Evolutionary conservation across 129 eudicot genomes (phyloP).

Genomic region (Smallanthus sonchifolius): DNA sequence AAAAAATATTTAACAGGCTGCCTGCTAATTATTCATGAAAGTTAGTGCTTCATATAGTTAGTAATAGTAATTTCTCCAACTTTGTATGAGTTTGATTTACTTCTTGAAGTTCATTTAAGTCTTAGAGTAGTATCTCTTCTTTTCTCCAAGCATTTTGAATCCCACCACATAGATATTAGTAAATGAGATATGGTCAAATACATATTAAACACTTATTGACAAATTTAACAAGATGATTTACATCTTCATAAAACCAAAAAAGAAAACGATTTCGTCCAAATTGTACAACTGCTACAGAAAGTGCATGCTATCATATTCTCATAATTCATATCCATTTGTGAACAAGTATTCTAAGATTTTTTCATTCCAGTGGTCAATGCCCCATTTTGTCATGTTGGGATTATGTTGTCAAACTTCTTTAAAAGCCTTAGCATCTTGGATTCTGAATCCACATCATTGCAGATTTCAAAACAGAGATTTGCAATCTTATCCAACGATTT

Average conservation of each 20-base stretch:
- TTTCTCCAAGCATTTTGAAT: too few relatives aligned
- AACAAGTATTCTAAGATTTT: background rate
- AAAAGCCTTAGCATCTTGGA: slow-evolving; percentile 11
- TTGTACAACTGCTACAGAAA: background rate
- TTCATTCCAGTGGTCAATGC: background rate
- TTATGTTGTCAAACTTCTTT: background rate
- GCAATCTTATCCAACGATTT: background rate
- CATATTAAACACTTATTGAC: too few relatives aligned
- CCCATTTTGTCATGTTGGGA: background rate
- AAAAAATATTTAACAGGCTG: too few relatives aligned
- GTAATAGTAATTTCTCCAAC: too few relatives aligned
- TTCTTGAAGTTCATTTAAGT: too few relatives aligned
- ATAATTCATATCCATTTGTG: background rate
- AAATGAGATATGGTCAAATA: too few relatives aligned
- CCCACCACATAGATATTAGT: too few relatives aligned
- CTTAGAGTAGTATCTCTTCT: too few relatives aligned
- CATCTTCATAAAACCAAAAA: background rate
- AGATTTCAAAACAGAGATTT: slow-evolving; percentile 3
- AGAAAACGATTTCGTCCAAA: background rate
- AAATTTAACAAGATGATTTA: background rate
- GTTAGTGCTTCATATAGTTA: too few relatives aligned
- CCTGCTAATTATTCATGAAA: too few relatives aligned
- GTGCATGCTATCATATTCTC: background rate
- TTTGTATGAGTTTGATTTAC: too few relatives aligned
- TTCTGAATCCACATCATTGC: slow-evolving; percentile 18